phyloP scores from a whole-genome alignment of 2,329 filamentous ascomycete genomes.

The Fusarium hainanense region DNA sequence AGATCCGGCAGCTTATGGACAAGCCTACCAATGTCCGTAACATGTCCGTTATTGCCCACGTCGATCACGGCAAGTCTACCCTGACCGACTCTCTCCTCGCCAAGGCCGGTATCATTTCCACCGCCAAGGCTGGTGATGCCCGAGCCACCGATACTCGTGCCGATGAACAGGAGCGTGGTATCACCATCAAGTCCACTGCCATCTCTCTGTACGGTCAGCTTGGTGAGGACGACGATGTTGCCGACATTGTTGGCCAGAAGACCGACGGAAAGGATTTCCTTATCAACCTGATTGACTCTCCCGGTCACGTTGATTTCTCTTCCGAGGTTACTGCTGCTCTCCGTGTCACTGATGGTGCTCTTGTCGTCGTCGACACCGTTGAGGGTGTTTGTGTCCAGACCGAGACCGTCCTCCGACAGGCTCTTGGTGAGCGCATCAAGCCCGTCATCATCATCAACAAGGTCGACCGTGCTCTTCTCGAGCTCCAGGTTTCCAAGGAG shows the following conservation, averaged over 20 bases:
- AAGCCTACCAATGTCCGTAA: slow-evolving; percentile 83
- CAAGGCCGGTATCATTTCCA: slow-evolving; percentile 99
- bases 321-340: slow-evolving; percentile 99
- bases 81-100: slow-evolving; percentile 99
- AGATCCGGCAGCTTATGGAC: slow-evolving; percentile 84
- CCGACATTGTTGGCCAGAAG: slow-evolving; percentile 91
- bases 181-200: slow-evolving; percentile 99
- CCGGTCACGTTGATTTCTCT: slow-evolving; percentile 99
- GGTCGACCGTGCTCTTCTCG: slow-evolving; percentile 99
- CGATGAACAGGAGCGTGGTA: slow-evolving; percentile 99
- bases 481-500: slow-evolving; percentile 98
- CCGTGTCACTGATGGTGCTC: slow-evolving; percentile 99
- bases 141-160: slow-evolving; percentile 97
- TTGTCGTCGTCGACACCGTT: slow-evolving; percentile 99
- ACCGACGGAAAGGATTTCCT: slow-evolving; percentile 95
- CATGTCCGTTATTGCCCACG: slow-evolving; percentile 99
- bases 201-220: slow-evolving; percentile 97
- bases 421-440: slow-evolving; percentile 99
- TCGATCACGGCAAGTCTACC: slow-evolving; percentile 99
- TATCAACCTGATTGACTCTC: slow-evolving; percentile 99
- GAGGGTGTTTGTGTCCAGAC: slow-evolving; percentile 99
- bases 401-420: slow-evolving; percentile 98
- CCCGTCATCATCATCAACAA: slow-evolving; percentile 99
- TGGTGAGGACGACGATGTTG: slow-evolving; percentile 83
- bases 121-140: slow-evolving; percentile 94